Percentiles rank a stretch among this genome's conserved stretches.
These are phyloP conservation scores for Irpex lacteus DNA, from an alignment of 1,284 basidiomycete genomes.

Conservation along the genomic window DNA sequence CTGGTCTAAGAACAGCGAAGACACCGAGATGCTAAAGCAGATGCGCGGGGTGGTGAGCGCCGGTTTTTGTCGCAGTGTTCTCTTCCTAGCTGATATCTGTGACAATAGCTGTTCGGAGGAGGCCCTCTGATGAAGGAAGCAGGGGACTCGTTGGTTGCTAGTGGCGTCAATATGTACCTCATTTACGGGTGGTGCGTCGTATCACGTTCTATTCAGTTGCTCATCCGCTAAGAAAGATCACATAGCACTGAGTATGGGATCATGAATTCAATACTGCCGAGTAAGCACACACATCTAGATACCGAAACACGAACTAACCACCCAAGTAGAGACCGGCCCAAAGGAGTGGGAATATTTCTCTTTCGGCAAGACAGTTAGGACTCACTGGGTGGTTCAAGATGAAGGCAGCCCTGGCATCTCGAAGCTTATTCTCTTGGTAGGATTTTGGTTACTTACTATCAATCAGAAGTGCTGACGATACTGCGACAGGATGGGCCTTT, in stretches of 20 bases:
- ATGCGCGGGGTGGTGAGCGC: constrained; percentile 12
- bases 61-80: neutral
- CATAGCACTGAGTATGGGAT: constrained; percentile 17
- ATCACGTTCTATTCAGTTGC: neutral
- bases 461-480: too few relatives aligned
- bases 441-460: neutral
- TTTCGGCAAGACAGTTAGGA: constrained; percentile 14
- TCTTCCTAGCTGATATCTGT: neutral
- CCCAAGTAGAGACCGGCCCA: constrained; percentile 3
- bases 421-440: constrained; percentile 23
- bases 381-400: constrained; percentile 18
- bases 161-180: constrained; percentile 14
- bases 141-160: constrained; percentile 15
- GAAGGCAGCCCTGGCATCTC: constrained; percentile 20
- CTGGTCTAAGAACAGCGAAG: constrained; percentile 11
- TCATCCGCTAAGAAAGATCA: neutral
- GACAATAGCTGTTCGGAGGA: constrained; percentile 18
- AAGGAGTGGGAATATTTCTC: constrained; percentile 28
- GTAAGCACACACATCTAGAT: constrained; percentile 14
- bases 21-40: constrained; percentile 8
- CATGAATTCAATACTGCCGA: constrained; percentile 21
- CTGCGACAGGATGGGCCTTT: neutral
- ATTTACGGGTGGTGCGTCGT: constrained; percentile 18
- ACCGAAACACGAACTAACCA: constrained; percentile 10
- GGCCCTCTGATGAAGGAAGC: constrained; percentile 19